Base-by-base conservation (phyloP, 192 early-diverging fungal species). In the Podila horticola region DNA sequence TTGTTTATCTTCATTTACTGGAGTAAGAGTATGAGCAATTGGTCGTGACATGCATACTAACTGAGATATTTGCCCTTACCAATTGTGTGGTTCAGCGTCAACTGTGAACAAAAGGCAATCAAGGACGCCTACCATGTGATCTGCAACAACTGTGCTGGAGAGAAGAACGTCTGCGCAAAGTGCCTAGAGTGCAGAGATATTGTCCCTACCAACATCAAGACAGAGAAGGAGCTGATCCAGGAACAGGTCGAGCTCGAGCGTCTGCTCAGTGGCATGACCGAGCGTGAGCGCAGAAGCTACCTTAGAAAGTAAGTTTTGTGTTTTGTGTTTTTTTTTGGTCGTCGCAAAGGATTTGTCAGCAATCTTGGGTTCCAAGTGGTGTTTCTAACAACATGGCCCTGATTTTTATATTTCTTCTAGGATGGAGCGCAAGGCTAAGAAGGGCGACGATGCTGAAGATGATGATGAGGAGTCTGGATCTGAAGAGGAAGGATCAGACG, bases 81-180 rank as follows among this genome's bases (percentile, higher is more conserved):
- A 41, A 41, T 41, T 12, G 38, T 12, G 38, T 81, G 75, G 36
- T 62, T 36, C 67, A 92, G 91, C 73, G 85, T 93, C 26, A 63
- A 55, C 24, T 99, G 98, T 84, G 66, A 92, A 57, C 88, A 93
- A 81, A 96, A 95, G 75, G 87, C 88, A 17, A 89, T 99, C 71
- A 93, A 89, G 66, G 94, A 97, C 70, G 97, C 97, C 20, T 99
- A 99, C 84, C 98, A 98, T 86, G 92, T 97, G 17, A 77, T 97
- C 4, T 99, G 98, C 86, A 87, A 92, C 74, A 89, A 89, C 45
- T 99, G 98, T 79, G 95, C 97, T 6, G 66, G 67, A 31, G 74
- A 82, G 7, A 95, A 93, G 86, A 87, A 90, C 49, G 95, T 97
- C 26, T 99, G 97, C 65, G 97, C 96, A 49, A 98, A 98, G 85